Conservation (phyloP, 192 early-diverging fungal species). For the Podila epicladia region DNA sequence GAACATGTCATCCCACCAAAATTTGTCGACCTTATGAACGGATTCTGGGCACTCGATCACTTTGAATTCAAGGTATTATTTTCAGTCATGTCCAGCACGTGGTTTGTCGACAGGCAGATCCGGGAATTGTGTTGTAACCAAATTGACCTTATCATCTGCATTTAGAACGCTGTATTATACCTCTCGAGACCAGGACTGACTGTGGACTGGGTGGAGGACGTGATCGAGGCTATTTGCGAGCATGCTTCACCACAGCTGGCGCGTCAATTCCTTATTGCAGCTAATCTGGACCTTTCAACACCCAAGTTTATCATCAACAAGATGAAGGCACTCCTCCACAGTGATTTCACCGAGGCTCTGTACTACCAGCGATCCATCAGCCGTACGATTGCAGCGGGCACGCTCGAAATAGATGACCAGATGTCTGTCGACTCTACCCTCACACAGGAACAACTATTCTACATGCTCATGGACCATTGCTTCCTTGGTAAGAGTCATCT, state of each 20-base stretch:
- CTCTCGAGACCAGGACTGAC: conserved; percentile 40
- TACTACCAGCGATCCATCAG: conserved; percentile 33
- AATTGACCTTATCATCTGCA: background rate
- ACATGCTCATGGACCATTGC: conserved; percentile 22
- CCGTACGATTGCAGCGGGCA: background rate
- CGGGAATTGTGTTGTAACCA: background rate
- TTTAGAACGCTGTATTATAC: conserved; percentile 41
- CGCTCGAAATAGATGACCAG: background rate
- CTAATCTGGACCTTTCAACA: conserved; percentile 27
- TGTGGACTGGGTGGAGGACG: conserved; percentile 50
- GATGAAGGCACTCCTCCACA: conserved; percentile 30
- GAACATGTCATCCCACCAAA: conserved; percentile 40
- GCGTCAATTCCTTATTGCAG: conserved; percentile 30
- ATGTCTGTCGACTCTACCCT: background rate
- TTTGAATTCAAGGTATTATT: conserved; percentile 45
- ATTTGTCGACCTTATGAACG: conserved; percentile 48
- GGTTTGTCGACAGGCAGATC: too few relatives aligned
- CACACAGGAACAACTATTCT: conserved; percentile 14
- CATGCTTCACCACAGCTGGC: conserved; percentile 36
- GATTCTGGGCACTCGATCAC: conserved; percentile 48
- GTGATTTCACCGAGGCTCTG: conserved; percentile 40
- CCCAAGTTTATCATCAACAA: conserved; percentile 26
- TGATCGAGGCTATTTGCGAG: conserved; percentile 22
- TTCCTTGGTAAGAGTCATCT: conserved; percentile 16
- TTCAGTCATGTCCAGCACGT: too few relatives aligned